Evolutionary conservation across 768 basidiomycete species (phyloP).

Genomic region (Mrakia frigida): DNA sequence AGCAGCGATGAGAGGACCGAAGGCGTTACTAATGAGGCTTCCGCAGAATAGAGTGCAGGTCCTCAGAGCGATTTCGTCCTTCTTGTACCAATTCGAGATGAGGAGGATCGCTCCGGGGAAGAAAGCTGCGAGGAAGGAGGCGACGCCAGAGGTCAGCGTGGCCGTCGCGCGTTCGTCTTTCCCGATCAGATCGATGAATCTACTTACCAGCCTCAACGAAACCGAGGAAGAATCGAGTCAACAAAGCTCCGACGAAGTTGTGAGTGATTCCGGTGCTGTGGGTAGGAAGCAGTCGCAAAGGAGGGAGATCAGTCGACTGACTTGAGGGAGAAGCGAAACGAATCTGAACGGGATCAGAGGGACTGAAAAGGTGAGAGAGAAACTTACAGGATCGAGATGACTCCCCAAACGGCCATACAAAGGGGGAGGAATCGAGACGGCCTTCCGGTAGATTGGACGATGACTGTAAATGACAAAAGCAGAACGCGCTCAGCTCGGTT

Average conservation of each 20-base stretch:
- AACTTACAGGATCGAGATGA: slow-evolving; percentile 53
- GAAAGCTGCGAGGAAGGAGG: slow-evolving; percentile 27
- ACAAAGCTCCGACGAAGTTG: slow-evolving; percentile 55
- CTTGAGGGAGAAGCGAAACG: not conserved
- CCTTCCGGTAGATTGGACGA: slow-evolving; percentile 44
- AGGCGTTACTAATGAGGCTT: slow-evolving; percentile 71
- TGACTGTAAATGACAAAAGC: slow-evolving; percentile 38
- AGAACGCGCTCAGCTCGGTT: slow-evolving; percentile 30
- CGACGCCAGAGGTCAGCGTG: too few species aligned
- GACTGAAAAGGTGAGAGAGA: too few species aligned
- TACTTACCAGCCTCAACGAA: slow-evolving; percentile 53
- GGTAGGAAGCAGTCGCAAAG: too few species aligned
- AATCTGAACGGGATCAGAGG: not conserved
- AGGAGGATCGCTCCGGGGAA: slow-evolving; percentile 52
- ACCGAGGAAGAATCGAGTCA: slow-evolving; percentile 64
- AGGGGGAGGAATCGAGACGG: slow-evolving; percentile 60
- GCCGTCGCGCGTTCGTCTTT: too few species aligned
- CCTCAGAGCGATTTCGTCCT: slow-evolving; percentile 54
- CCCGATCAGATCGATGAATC: too few species aligned
- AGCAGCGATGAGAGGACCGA: slow-evolving; percentile 59
- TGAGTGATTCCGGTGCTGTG: slow-evolving; percentile 45
- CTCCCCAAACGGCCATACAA: slow-evolving; percentile 60
- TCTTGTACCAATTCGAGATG: slow-evolving; percentile 68
- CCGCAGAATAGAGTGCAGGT: slow-evolving; percentile 64
- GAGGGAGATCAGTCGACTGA: too few species aligned